phyloP scores from a whole-genome alignment of 495 filamentous ascomycete genomes.

The Penicillium silybi region DNA sequence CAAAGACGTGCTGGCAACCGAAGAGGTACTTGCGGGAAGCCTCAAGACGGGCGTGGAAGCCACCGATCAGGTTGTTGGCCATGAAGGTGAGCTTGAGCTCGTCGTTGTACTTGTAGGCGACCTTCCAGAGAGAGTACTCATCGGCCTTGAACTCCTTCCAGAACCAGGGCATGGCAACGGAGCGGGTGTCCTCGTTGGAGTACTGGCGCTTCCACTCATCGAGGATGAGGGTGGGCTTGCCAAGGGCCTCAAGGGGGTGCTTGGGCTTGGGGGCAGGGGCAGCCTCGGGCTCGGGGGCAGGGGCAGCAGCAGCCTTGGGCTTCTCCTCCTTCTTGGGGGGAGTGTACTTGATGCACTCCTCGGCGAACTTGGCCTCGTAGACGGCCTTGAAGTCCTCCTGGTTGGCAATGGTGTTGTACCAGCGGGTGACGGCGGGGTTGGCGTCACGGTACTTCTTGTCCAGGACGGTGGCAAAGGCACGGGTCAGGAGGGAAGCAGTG shows the following conservation, averaged over 20 bases:
- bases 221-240: constrained; percentile 71
- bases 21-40: constrained; percentile 98
- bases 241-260: constrained; percentile 89
- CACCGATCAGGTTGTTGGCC: constrained; percentile 93
- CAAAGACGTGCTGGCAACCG: constrained; percentile 86
- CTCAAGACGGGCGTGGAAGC: constrained; percentile 97
- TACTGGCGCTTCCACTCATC: constrained; percentile 99
- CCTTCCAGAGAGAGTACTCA: constrained; percentile 91
- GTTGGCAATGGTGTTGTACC: constrained; percentile 91
- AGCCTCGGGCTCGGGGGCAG: constrained; percentile 61
- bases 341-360: constrained; percentile 79
- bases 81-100: constrained; percentile 98
- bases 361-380: constrained; percentile 68
- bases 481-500: constrained; percentile 60
- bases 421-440: constrained; percentile 83
- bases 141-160: constrained; percentile 90
- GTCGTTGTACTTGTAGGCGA: constrained; percentile 96
- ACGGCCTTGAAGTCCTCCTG: constrained; percentile 82
- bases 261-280: constrained; percentile 81
- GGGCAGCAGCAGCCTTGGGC: constrained; percentile 57
- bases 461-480: constrained; percentile 26
- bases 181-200: constrained; percentile 90
- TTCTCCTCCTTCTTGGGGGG: constrained; percentile 86
- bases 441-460: constrained; percentile 48
- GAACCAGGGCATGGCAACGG: constrained; percentile 89